Conservation (phyloP, 495 filamentous ascomycete genomes). For the Aspergillus panamensis region DNA sequence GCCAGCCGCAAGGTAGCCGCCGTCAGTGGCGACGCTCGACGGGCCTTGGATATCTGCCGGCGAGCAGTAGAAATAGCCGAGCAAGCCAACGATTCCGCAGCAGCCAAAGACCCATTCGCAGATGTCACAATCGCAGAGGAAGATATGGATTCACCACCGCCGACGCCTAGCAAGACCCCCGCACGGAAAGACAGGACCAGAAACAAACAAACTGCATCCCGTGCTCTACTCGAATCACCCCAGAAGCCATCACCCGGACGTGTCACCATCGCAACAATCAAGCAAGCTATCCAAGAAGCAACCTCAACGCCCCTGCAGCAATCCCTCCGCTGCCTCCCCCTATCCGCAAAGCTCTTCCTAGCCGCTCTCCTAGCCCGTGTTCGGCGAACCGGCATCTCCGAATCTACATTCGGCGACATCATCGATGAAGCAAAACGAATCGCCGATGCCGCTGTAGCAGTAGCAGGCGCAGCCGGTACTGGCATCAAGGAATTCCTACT, state of each 20-base stretch:
- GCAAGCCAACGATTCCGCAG: slow-evolving; percentile 50
- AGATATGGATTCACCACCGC: slow-evolving; percentile 36
- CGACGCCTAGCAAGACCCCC: slow-evolving; percentile 46
- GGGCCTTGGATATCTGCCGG: slow-evolving; percentile 92
- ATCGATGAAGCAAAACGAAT: slow-evolving; percentile 84
- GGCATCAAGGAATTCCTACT: slow-evolving; percentile 45
- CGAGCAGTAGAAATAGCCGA: slow-evolving; percentile 96
- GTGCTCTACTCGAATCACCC: slow-evolving; percentile 8
- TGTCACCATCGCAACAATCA: slow-evolving; percentile 90
- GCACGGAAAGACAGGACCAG: slow-evolving; percentile 32
- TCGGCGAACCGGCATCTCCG: slow-evolving; percentile 77
- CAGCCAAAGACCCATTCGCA: slow-evolving; percentile 19
- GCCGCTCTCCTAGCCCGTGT: slow-evolving; percentile 73
- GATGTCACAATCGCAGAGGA: slow-evolving; percentile 27
- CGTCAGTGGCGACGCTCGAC: slow-evolving; percentile 88
- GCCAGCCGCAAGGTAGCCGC: slow-evolving; percentile 95
- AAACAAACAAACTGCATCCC: slow-evolving; percentile 10
- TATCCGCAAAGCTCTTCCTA: slow-evolving; percentile 80
- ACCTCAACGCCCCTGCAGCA: slow-evolving; percentile 89
- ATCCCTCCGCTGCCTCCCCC: slow-evolving; percentile 74
- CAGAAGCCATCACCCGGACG: slow-evolving; percentile 39
- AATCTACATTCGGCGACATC: slow-evolving; percentile 86
- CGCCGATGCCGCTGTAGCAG: slow-evolving; percentile 51
- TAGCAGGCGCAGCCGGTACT: slow-evolving; percentile 39
- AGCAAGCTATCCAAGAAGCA: slow-evolving; percentile 90